These are phyloP conservation scores for Globisporangium paddicum DNA, from an alignment of 352 stramenopile species.

Conservation along the genomic window DNA sequence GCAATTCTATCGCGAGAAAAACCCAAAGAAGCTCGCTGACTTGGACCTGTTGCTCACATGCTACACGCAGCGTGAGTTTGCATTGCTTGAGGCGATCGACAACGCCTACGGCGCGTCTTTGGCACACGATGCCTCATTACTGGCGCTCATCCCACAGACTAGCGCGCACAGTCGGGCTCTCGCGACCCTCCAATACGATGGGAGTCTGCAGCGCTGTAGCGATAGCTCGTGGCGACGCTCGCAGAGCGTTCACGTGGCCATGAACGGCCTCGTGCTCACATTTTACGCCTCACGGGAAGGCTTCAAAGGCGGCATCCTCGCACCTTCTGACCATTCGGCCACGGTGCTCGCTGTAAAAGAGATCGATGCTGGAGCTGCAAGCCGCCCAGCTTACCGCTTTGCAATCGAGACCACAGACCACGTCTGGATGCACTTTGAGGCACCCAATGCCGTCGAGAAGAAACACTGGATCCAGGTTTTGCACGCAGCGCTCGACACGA, in stretches of 20 bases:
- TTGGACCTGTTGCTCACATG: slow-evolving; percentile 42
- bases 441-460: slow-evolving; percentile 29
- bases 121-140: slow-evolving; percentile 23
- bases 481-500: slow-evolving; percentile 43
- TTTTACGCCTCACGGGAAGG: slow-evolving; percentile 59
- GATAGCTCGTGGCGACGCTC: slow-evolving; percentile 32
- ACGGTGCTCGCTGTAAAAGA: slow-evolving; percentile 16
- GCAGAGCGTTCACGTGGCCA: slow-evolving; percentile 38
- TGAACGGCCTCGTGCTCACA: slow-evolving; percentile 35
- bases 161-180: slow-evolving; percentile 26
- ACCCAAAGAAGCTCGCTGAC: slow-evolving; percentile 43
- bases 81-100: slow-evolving; percentile 47
- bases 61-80: slow-evolving; percentile 39
- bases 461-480: slow-evolving; percentile 46
- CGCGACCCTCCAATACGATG: slow-evolving; percentile 34
- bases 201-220: slow-evolving; percentile 23
- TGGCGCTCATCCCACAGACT: slow-evolving; percentile 27
- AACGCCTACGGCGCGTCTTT: slow-evolving; percentile 30
- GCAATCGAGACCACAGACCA: slow-evolving; percentile 52
- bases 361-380: slow-evolving; percentile 16
- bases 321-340: slow-evolving; percentile 5
- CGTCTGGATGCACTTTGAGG: slow-evolving; percentile 41
- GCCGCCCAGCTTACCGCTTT: slow-evolving; percentile 23
- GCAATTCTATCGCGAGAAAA: slow-evolving; percentile 53
- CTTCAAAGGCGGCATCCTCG: slow-evolving; percentile 35